Evolutionary conservation across 129 eudicot genomes (phyloP), one percentile per base, ranked within the genome.

Genomic region (Saussurea involucrata): DNA sequence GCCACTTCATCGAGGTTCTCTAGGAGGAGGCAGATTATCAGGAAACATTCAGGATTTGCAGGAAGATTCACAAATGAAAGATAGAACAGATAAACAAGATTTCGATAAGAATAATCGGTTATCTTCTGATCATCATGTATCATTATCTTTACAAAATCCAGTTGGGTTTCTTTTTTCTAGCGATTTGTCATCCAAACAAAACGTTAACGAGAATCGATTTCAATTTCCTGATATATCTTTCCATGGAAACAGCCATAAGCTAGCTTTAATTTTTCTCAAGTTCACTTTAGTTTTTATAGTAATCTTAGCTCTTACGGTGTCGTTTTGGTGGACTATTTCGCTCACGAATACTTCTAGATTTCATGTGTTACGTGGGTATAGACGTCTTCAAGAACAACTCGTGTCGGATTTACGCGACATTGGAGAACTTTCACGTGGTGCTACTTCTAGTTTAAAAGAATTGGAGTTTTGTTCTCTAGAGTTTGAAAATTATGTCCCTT

Each of bases 381-480:
- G 99, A 76, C 88, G 94, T 44, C 83, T 95, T 24, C 99, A 95
- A 61, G 96, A 95, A 79, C 97, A 95, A 79, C 94, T 95, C 27
- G 97, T 95, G 13, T 89, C 96, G 1, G 99, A 95, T 66, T 69
- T 95, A 63, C 74, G 86, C 84, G 96, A 92, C 37, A 95, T 95
- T 63, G 93, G 96, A 32, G 90, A 89, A 86, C 88, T 95, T 13
- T 87, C 99, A 76, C 65, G 66, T 71, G 96, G 96, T 74, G 72
- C 87, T 21, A 20, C 83, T 57, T 9, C 94, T 29, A 92, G 82
- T 64, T 73, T 85, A n/a, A 92, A 81, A 72, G 99, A 92, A 36
- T 69, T 90, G 24, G 94, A 89, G 6, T 85, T 84, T 69, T 95
- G 99, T 82, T 72, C 90, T 20, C 83, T 77, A 28, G 92, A 88